A percentile compares a stretch with the other conserved stretches of the same genome.
Conservation (phyloP, 2,329 filamentous ascomycete species). For the Venturia carpophila region DNA sequence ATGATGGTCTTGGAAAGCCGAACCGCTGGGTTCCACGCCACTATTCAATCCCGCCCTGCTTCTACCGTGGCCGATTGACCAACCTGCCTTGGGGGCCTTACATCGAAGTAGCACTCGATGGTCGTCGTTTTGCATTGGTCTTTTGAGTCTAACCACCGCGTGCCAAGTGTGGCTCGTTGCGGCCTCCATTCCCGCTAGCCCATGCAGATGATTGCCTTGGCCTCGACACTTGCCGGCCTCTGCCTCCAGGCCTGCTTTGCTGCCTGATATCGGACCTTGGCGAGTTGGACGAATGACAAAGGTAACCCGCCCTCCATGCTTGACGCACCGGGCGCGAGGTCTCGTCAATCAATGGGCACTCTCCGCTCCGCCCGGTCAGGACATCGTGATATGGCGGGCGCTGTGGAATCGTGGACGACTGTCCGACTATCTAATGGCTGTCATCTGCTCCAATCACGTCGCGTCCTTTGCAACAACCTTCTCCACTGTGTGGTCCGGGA, state of each 20-base stretch:
- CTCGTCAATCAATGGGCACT: not conserved
- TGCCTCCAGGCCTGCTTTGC: not conserved
- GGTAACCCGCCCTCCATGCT: not conserved
- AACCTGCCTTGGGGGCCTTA: not conserved
- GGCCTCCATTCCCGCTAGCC: not conserved
- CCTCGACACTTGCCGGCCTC: not conserved
- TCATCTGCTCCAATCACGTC: not conserved
- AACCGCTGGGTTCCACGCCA: not conserved
- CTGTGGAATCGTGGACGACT: not conserved
- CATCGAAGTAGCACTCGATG: not conserved
- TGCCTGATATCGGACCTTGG: not conserved
- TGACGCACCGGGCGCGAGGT: not conserved
- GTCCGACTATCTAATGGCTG: not conserved
- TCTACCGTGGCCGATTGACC: not conserved
- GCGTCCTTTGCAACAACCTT: not conserved
- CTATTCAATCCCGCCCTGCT: not conserved
- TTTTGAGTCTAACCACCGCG: not conserved
- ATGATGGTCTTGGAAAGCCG: not conserved
- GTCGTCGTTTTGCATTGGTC: not conserved
- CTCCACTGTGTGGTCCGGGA: not conserved
- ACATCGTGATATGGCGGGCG: not conserved
- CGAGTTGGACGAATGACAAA: not conserved
- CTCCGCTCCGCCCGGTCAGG: conserved; percentile 2
- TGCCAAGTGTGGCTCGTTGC: conserved; percentile 10
- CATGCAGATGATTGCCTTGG: not conserved